Evolutionary conservation across 768 basidiomycete species (phyloP).

Genomic region (Auriscalpium orientale): DNA sequence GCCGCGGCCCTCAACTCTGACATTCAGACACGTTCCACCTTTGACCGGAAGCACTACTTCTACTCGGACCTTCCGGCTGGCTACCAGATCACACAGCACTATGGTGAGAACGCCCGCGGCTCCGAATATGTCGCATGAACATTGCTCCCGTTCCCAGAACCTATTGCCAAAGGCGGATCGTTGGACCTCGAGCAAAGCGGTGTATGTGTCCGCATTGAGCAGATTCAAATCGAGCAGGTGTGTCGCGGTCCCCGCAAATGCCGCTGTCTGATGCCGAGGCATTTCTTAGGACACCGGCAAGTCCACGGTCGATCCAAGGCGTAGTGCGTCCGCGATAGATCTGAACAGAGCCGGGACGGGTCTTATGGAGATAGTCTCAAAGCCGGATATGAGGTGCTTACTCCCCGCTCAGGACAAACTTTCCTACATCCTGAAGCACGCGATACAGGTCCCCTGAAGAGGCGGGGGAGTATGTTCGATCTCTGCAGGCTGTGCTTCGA

Average conservation of each 20-base stretch:
- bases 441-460: slow-evolving; percentile 68
- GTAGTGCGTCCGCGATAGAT: slow-evolving; percentile 58
- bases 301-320: slow-evolving; percentile 52
- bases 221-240: slow-evolving; percentile 92
- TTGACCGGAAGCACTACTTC: slow-evolving; percentile 98
- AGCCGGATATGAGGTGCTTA: slow-evolving; percentile 70
- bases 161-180: slow-evolving; percentile 64
- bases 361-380: slow-evolving; percentile 93
- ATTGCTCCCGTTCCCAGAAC: slow-evolving; percentile 43
- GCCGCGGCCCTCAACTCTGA: slow-evolving; percentile 67
- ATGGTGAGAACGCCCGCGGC: slow-evolving; percentile 42
- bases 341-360: slow-evolving; percentile 86
- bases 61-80: slow-evolving; percentile 91
- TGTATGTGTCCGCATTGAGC: slow-evolving; percentile 70
- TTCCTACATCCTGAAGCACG: background rate
- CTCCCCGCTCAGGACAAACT: background rate
- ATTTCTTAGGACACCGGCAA: slow-evolving; percentile 82
- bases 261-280: slow-evolving; percentile 1
- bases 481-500: slow-evolving; percentile 74
- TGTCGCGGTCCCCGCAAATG: background rate
- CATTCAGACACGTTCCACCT: slow-evolving; percentile 66
- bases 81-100: slow-evolving; percentile 96
- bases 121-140: background rate
- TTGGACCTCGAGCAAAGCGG: slow-evolving; percentile 37
- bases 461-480: slow-evolving; percentile 78